These are phyloP conservation scores for Pestalotiopsis sp. DNA, from an alignment of 2,329 filamentous ascomycete species.

Conservation along the genomic window DNA sequence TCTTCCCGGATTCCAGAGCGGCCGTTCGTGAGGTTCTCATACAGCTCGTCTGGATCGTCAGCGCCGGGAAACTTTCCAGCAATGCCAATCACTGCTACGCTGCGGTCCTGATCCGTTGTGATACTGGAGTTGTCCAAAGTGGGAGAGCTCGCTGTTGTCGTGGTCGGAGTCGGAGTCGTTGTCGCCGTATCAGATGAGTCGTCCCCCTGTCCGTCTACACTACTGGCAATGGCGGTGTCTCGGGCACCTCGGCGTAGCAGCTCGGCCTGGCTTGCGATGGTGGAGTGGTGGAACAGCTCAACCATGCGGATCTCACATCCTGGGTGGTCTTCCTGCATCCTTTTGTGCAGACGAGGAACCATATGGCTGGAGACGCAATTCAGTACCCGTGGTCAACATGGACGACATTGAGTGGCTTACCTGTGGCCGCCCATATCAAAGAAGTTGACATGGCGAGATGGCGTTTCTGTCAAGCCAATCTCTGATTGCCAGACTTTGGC, in stretches of 20 bases:
- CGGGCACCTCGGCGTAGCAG: not conserved
- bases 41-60: not conserved
- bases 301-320: not conserved
- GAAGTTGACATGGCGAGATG: not conserved
- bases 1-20: not conserved
- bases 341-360: not conserved
- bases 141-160: not conserved
- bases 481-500: not conserved
- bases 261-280: not conserved
- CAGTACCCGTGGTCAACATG: not conserved
- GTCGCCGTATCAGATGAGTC: not conserved
- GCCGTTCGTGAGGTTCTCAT: not conserved
- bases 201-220: not conserved
- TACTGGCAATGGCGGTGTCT: not conserved
- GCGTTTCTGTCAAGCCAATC: not conserved
- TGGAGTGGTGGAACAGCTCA: not conserved
- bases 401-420: not conserved
- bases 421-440: not conserved
- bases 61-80: not conserved
- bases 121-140: not conserved
- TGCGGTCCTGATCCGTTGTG: not conserved
- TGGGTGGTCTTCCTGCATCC: not conserved
- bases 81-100: not conserved
- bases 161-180: not conserved
- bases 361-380: not conserved